These are phyloP conservation scores for Penicillium occitanis DNA, from an alignment of 2,329 filamentous ascomycete genomes.

Conservation along the genomic window DNA sequence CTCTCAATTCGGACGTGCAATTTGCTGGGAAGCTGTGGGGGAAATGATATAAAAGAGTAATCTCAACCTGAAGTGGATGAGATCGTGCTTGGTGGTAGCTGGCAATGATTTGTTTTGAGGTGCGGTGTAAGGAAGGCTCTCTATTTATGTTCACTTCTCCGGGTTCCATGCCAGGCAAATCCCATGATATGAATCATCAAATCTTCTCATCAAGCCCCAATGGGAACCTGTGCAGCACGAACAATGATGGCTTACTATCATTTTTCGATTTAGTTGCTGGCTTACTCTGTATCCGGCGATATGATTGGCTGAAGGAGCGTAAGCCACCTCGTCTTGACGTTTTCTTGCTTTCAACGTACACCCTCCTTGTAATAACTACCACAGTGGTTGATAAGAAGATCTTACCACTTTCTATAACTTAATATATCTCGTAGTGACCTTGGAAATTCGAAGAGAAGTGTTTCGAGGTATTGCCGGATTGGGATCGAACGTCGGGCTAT, in stretches of 20 bases:
- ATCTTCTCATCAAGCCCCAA: background rate
- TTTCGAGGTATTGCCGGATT: background rate
- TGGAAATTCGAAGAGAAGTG: background rate
- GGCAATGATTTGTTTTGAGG: background rate
- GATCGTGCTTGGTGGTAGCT: background rate
- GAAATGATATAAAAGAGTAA: background rate
- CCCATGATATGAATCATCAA: background rate
- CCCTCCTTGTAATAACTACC: background rate
- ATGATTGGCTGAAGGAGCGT: slow-evolving; percentile 2
- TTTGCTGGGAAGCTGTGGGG: no score
- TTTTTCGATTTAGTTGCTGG: background rate
- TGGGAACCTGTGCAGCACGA: background rate
- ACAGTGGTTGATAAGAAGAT: background rate
- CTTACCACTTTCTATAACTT: background rate
- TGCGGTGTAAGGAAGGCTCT: background rate
- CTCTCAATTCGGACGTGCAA: background rate
- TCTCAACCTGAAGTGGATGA: background rate
- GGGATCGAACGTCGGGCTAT: background rate
- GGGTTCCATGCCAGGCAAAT: background rate
- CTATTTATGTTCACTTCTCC: background rate
- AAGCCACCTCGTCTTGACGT: background rate
- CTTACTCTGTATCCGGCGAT: background rate
- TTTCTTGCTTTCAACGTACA: background rate
- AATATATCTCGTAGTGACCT: background rate
- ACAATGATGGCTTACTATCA: background rate